phyloP scores from a whole-genome alignment of 192 early-diverging fungal species.

The Entomortierella chlamydospora region DNA sequence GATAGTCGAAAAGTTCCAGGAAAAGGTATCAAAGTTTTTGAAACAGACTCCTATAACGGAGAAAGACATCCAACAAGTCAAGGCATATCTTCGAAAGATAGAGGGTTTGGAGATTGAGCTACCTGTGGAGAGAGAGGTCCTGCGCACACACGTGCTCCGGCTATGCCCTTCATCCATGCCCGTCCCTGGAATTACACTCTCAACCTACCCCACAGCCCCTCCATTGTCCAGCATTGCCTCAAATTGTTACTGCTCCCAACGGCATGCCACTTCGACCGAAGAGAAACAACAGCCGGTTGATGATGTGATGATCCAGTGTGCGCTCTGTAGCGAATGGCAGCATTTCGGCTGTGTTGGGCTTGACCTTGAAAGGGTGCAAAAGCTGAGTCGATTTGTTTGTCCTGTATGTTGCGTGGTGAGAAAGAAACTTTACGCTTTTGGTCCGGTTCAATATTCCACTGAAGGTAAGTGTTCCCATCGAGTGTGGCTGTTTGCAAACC shows the following conservation, averaged over 20 bases:
- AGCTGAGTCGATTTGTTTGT: constrained; percentile 63
- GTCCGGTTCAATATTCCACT: constrained; percentile 4
- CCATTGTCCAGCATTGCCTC: constrained; percentile 9
- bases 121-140: constrained; percentile 51
- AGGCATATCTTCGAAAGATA: constrained; percentile 52
- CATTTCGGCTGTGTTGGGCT: constrained; percentile 70
- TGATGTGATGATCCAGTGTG: constrained; percentile 71
- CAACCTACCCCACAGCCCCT: constrained; percentile 28
- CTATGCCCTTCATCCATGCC: constrained; percentile 26
- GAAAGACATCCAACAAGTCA: constrained; percentile 52
- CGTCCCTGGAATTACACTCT: constrained; percentile 9
- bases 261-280: background rate
- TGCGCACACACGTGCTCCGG: constrained; percentile 54
- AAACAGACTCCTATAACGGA: constrained; percentile 11
- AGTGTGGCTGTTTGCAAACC: too few species aligned
- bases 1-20: constrained; percentile 6
- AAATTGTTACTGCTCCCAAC: constrained; percentile 21
- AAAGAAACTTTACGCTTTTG: constrained; percentile 27
- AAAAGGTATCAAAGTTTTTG: constrained; percentile 27
- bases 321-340: constrained; percentile 74
- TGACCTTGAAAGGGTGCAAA: constrained; percentile 55
- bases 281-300: constrained; percentile 16
- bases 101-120: constrained; percentile 57
- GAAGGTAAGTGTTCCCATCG: constrained; percentile 46
- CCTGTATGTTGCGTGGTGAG: constrained; percentile 62